Evolutionary conservation across 805 yeast genomes (phyloP), one percentile per base, ranked within the genome.

Genomic region (Nakazawaea ernobii): DNA sequence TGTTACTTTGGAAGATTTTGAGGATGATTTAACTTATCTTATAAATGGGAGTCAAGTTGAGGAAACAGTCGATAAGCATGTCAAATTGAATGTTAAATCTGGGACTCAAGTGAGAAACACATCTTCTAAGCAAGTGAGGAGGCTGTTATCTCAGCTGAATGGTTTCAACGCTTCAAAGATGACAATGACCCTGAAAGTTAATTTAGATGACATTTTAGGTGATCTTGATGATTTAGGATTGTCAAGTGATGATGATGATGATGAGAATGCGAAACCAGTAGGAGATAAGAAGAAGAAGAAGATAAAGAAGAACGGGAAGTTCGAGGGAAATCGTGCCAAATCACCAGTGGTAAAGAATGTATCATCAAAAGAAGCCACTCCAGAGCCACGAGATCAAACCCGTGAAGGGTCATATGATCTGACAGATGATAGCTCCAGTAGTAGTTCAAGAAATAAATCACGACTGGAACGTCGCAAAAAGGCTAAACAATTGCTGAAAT

Each of bases 151-250:
- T 20, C 24, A 20, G 24, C 24, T 20, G 24, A 20, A 20, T 20
- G 24, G 24, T 20, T 20, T 20, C 5, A 20, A 5, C 3, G 3
- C 24, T 3, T 20, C 24, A 20, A 20, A 20, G 5, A 20, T 20
- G 24, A 32, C 8, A 17, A 6, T 30, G 20, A 29, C 26, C 8
- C 11, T n/a, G 27, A 37, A 32, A 33, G 32, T 28, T 28, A 26
- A 35, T 4, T 8, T 40, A 8, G 28, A 20, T 8, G 45, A 29
- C 8, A 29, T 46, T 4, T 15, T 46, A 14, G 30, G 15, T 9
- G 49, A 46, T 35, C 41, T 46, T 4, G 32, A 35, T 6, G 42
- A 35, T 11, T 35, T 46, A 37, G 49, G 32, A 9, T 20, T 46
- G 8, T 42, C 45, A 20, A 14, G 32, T 28, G 44, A 33, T 39